Evolutionary conservation across 169 alveolate species (phyloP).

Genomic region (Plasmodium cynomolgi): DNA sequence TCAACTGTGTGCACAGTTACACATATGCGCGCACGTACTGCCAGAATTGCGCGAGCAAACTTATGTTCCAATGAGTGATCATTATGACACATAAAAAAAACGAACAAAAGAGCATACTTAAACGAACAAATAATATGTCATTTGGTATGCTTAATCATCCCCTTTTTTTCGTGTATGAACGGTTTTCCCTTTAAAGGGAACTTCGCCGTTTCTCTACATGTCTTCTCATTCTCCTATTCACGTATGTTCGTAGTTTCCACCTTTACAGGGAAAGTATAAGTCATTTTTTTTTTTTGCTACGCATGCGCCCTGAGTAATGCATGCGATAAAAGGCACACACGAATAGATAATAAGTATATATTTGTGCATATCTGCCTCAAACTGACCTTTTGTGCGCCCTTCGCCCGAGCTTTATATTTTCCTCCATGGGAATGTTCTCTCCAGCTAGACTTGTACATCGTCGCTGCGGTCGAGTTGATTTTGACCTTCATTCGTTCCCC

Average conservation of each 20-base stretch:
- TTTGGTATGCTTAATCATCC: background rate
- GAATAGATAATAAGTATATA: background rate
- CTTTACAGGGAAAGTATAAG: background rate
- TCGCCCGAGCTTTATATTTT: background rate
- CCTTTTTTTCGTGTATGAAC: background rate
- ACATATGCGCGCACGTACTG: background rate
- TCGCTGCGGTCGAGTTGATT: background rate
- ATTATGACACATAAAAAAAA: background rate
- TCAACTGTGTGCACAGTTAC: background rate
- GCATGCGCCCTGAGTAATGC: background rate
- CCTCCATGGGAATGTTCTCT: background rate
- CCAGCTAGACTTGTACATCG: background rate
- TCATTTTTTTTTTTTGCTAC: background rate
- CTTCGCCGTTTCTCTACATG: background rate
- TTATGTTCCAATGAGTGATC: background rate
- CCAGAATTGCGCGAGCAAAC: constrained; percentile 5
- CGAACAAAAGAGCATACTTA: background rate
- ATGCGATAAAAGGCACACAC: background rate
- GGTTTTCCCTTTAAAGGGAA: background rate
- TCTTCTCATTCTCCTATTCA: background rate
- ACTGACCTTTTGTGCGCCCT: background rate
- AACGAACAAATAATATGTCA: background rate
- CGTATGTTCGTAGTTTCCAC: background rate
- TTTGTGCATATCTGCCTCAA: background rate
- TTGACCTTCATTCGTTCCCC: background rate